These are phyloP conservation scores for Penicillium psychrosexuale DNA, from an alignment of 2,329 filamentous ascomycete genomes.

Conservation along the genomic window DNA sequence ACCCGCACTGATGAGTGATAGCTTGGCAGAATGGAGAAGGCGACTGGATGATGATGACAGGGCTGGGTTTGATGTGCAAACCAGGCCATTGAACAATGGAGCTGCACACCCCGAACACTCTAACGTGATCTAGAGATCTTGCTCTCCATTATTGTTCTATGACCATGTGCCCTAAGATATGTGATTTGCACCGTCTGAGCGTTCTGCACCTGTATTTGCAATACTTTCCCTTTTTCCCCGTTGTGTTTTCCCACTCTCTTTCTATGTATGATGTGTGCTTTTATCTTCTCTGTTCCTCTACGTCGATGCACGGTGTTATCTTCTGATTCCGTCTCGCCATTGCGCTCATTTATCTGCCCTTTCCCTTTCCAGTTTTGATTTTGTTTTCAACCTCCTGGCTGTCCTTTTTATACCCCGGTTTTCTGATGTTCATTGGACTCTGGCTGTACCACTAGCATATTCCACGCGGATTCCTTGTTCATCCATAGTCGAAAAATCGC, in stretches of 20 bases:
- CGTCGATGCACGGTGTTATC: constrained; percentile 14
- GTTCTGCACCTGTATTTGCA: constrained; percentile 18
- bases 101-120: constrained; percentile 18
- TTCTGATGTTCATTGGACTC: constrained; percentile 29
- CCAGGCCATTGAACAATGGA: constrained; percentile 23
- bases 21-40: constrained; percentile 75
- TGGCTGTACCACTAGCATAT: constrained; percentile 28
- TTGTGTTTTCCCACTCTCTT: constrained; percentile 10
- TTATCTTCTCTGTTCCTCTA: neutral
- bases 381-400: constrained; percentile 1
- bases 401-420: constrained; percentile 28
- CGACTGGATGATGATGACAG: constrained; percentile 63
- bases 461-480: constrained; percentile 16
- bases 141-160: constrained; percentile 15
- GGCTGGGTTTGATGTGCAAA: constrained; percentile 28
- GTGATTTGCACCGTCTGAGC: constrained; percentile 22
- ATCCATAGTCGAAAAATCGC: constrained; percentile 16
- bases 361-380: constrained; percentile 2
- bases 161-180: constrained; percentile 28
- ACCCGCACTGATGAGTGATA: constrained; percentile 58
- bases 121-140: constrained; percentile 36
- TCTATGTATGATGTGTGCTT: constrained; percentile 17
- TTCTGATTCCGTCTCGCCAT: constrained; percentile 7
- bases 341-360: neutral
- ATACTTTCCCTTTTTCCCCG: neutral